These are phyloP conservation scores for Venturia asperata DNA, from an alignment of 2,329 filamentous ascomycete species.

Conservation along the genomic window DNA sequence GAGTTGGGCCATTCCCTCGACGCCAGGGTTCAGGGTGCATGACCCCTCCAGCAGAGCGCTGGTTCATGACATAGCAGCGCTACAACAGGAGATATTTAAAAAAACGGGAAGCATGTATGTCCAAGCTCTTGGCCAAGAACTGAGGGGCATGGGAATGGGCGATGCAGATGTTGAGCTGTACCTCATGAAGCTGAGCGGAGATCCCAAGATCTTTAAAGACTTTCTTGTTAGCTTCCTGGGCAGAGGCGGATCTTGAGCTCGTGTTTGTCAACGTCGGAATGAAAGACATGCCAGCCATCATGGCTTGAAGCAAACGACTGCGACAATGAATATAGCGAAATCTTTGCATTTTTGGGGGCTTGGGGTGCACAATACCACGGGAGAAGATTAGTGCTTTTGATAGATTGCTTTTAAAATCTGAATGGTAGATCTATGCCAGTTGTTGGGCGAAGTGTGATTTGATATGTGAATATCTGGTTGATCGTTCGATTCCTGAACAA, in stretches of 20 bases:
- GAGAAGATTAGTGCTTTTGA: not conserved
- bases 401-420: not conserved
- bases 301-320: not conserved
- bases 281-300: not conserved
- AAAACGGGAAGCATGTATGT: slow-evolving; percentile 84
- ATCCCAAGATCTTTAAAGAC: slow-evolving; percentile 18
- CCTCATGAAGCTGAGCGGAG: slow-evolving; percentile 38
- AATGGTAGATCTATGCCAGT: not conserved
- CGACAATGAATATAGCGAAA: not conserved
- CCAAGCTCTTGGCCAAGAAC: slow-evolving; percentile 58
- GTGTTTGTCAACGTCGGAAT: not conserved
- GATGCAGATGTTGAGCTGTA: slow-evolving; percentile 60
- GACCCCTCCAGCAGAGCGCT: slow-evolving; percentile 88
- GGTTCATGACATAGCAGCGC: slow-evolving; percentile 73
- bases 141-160: slow-evolving; percentile 58
- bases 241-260: slow-evolving; percentile 1
- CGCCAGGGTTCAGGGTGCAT: slow-evolving; percentile 69
- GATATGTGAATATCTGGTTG: not conserved
- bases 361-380: slow-evolving; percentile 10
- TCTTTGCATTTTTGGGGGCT: not conserved
- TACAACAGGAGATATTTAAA: slow-evolving; percentile 83
- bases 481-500: not conserved
- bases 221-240: slow-evolving; percentile 18
- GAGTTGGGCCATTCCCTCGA: slow-evolving; percentile 80
- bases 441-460: no score